Evolutionary conservation across 2,329 filamentous ascomycete genomes (phyloP).

Genomic region (Xylaria multiplex): DNA sequence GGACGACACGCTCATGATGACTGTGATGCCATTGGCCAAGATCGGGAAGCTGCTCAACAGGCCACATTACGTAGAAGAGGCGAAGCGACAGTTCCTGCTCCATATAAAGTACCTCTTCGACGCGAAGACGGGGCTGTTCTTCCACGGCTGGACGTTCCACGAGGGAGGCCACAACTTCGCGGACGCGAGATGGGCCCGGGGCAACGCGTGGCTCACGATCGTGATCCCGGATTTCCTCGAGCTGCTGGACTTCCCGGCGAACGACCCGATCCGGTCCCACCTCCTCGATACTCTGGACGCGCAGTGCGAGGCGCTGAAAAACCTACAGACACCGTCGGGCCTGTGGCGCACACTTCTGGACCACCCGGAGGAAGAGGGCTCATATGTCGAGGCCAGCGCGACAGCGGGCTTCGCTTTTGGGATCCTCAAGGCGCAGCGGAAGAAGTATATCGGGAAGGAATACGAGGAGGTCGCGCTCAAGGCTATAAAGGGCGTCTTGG

Average conservation of each 20-base stretch:
- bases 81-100: conserved; percentile 79
- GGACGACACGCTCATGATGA: conserved; percentile 93
- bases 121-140: conserved; percentile 76
- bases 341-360: conserved; percentile 82
- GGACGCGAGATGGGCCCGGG: conserved; percentile 65
- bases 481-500: conserved; percentile 73
- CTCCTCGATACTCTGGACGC: conserved; percentile 72
- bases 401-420: conserved; percentile 85
- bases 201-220: conserved; percentile 81
- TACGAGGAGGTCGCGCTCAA: conserved; percentile 70
- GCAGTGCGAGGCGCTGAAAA: conserved; percentile 72
- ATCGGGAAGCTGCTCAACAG: conserved; percentile 76
- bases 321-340: conserved; percentile 69
- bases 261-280: conserved; percentile 70
- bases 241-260: conserved; percentile 69
- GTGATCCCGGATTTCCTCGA: conserved; percentile 86
- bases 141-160: conserved; percentile 84
- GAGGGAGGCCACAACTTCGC: conserved; percentile 72
- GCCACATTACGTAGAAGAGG: conserved; percentile 79
- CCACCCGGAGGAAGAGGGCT: conserved; percentile 70
- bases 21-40: conserved; percentile 81
- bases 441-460: conserved; percentile 72
- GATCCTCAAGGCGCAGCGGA: conserved; percentile 77
- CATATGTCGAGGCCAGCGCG: conserved; percentile 79
- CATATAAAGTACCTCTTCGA: conserved; percentile 85